Percentiles rank a stretch among this genome's conserved stretches.
Evolutionary conservation across 2,329 filamentous ascomycete genomes (phyloP).

Genomic region (Xylaria sp.): DNA sequence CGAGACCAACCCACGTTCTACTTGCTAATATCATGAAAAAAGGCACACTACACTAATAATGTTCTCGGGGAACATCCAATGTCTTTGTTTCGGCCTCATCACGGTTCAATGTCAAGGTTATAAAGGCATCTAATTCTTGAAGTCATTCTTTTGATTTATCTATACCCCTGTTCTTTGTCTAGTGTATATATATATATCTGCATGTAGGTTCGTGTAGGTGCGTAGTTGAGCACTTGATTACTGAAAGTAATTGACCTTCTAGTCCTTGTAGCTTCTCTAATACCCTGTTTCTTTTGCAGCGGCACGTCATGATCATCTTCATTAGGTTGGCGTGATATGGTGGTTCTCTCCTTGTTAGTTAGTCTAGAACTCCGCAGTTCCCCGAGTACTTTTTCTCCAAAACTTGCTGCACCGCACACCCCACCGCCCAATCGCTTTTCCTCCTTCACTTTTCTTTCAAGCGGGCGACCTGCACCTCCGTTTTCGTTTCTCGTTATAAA

Average conservation of each 20-base stretch:
- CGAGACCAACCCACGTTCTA: neutral
- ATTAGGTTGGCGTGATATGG: conserved; percentile 3
- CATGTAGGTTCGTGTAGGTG: neutral
- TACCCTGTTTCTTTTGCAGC: neutral
- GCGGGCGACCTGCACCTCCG: no score
- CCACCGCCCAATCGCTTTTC: neutral
- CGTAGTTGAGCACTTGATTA: neutral
- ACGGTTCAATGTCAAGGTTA: neutral
- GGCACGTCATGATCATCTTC: conserved; percentile 4
- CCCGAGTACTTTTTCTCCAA: conserved; percentile 12
- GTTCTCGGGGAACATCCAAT: neutral
- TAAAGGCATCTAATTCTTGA: neutral
- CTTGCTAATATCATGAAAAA: neutral
- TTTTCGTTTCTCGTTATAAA: neutral
- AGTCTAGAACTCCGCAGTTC: conserved; percentile 28
- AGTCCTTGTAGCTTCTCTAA: neutral
- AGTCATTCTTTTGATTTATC: neutral
- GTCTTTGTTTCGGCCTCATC: neutral
- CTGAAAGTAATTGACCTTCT: neutral
- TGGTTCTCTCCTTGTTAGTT: neutral
- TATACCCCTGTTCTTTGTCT: neutral
- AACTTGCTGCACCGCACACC: conserved; percentile 1
- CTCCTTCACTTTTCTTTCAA: neutral
- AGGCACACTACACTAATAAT: neutral
- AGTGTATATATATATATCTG: neutral